Conservation (phyloP, 306 rosid species). For the Lathyrus tuberosus region DNA sequence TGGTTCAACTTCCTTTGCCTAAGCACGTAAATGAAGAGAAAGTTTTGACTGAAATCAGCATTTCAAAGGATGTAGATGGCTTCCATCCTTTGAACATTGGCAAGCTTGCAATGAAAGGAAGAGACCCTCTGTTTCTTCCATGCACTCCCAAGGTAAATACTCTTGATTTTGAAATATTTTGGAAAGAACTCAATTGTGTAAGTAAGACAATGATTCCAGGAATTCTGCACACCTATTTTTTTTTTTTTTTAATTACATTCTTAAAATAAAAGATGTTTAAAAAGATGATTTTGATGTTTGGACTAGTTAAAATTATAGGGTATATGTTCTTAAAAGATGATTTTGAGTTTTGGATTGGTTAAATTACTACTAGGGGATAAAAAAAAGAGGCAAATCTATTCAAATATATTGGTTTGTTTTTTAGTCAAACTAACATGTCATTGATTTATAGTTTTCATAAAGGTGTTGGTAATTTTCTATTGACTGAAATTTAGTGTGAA, state of each 20-base stretch:
- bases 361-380: neutral
- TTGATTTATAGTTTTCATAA: conserved; percentile 8
- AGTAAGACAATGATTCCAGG: neutral
- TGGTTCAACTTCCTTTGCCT: conserved; percentile 95
- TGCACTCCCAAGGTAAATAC: conserved; percentile 86
- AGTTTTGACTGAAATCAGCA: conserved; percentile 76
- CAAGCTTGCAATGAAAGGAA: conserved; percentile 94
- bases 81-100: conserved; percentile 96
- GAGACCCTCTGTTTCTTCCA: conserved; percentile 85
- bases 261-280: neutral
- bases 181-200: conserved; percentile 2
- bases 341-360: neutral
- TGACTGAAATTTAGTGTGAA: conserved; percentile 24
- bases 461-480: neutral
- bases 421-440: conserved; percentile 8
- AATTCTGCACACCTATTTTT: neutral
- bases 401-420: neutral
- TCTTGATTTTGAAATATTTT: conserved; percentile 20
- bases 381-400: neutral
- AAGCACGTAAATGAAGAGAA: conserved; percentile 87
- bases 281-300: conserved; percentile 1
- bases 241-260: neutral
- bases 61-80: conserved; percentile 94
- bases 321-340: neutral
- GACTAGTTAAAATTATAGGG: neutral